These are phyloP conservation scores for Crithidia expoeki DNA, from an alignment of 208 protist species.

Conservation along the genomic window DNA sequence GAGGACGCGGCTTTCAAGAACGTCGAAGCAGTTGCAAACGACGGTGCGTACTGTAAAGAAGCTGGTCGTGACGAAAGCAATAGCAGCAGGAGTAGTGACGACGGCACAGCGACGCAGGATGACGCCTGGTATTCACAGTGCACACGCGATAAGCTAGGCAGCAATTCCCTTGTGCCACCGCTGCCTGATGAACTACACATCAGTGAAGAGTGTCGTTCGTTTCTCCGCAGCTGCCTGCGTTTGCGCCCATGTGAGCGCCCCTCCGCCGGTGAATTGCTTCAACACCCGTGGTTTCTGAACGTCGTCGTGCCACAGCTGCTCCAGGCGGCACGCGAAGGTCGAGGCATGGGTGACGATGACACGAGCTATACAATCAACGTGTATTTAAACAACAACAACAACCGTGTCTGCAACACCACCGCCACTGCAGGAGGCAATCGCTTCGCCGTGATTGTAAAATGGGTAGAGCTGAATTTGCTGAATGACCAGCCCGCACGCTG, in stretches of 20 bases:
- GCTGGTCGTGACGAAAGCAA: neutral
- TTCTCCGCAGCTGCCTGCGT: constrained; percentile 65
- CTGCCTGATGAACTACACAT: constrained; percentile 40
- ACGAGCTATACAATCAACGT: neutral
- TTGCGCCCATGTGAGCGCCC: constrained; percentile 50
- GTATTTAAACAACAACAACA: constrained; percentile 8
- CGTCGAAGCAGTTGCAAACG: no score
- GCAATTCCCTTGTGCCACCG: constrained; percentile 31
- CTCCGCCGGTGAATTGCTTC: constrained; percentile 45
- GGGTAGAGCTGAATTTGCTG: constrained; percentile 72
- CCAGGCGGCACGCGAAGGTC: constrained; percentile 22
- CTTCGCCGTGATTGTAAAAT: constrained; percentile 48
- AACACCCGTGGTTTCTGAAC: constrained; percentile 62
- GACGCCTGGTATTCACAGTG: neutral
- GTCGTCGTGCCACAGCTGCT: constrained; percentile 36
- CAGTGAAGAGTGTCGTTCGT: constrained; percentile 43
- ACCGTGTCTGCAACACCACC: neutral
- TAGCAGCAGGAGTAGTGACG: neutral
- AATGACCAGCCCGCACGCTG: constrained; percentile 32
- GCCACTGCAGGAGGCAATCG: constrained; percentile 1
- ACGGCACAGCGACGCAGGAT: neutral
- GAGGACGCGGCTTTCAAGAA: no score
- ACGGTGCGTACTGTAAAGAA: no score
- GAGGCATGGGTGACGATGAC: constrained; percentile 1
- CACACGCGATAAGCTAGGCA: no score